Conservation (phyloP, 495 filamentous ascomycete species). For the Hypoxylon perforatum region DNA sequence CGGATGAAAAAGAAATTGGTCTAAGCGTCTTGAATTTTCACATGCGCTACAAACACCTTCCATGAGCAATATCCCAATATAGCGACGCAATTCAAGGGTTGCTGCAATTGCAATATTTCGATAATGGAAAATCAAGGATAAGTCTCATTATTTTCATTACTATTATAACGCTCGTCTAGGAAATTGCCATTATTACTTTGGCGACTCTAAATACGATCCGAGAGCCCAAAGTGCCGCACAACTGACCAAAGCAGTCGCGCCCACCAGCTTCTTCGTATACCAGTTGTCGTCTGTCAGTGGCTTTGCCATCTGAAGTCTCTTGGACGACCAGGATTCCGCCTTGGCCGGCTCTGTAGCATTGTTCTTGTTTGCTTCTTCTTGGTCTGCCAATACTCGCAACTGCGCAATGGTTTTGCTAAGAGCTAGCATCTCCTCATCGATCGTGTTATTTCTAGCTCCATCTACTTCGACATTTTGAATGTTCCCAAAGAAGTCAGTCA, state of each 20-base stretch:
- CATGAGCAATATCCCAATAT: too few species aligned
- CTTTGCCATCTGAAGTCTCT: slow-evolving; percentile 63
- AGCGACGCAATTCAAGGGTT: too few species aligned
- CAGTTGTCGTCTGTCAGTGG: slow-evolving; percentile 72
- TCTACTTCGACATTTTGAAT: slow-evolving; percentile 97
- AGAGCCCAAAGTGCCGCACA: slow-evolving; percentile 76
- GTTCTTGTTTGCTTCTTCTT: slow-evolving; percentile 52
- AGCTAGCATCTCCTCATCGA: slow-evolving; percentile 79
- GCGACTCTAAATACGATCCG: slow-evolving; percentile 62
- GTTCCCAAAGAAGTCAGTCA: slow-evolving; percentile 99
- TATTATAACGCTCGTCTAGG: slow-evolving; percentile 6
- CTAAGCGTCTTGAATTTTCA: too few species aligned
- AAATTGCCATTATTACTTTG: slow-evolving; percentile 32
- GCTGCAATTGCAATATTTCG: too few species aligned
- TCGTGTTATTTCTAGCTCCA: slow-evolving; percentile 61
- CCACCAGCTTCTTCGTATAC: slow-evolving; percentile 76
- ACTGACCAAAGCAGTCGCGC: slow-evolving; percentile 70
- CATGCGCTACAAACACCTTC: too few species aligned
- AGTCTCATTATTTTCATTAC: neutral
- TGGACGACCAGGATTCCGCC: slow-evolving; percentile 49
- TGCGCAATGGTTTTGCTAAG: slow-evolving; percentile 71
- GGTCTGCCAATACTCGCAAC: slow-evolving; percentile 63
- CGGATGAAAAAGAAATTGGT: too few species aligned
- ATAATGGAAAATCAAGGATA: neutral
- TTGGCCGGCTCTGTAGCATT: slow-evolving; percentile 50